Evolutionary conservation across 2,329 filamentous ascomycete species (phyloP), one percentile per base, ranked within the genome.

Genomic region (Trichoderma sp.): DNA sequence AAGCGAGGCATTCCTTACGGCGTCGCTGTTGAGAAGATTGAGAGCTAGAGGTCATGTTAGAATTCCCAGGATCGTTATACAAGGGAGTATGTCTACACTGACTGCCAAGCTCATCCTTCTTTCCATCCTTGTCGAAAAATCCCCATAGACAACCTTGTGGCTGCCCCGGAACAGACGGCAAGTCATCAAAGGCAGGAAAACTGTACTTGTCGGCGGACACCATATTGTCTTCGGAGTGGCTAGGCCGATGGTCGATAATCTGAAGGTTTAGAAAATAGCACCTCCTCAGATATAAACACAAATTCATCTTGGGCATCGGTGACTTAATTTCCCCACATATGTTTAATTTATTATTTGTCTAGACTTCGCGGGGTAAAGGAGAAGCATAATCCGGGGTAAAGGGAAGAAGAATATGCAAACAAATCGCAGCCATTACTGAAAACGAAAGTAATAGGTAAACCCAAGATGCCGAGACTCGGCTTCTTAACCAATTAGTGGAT

Each of bases 91-190:
- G 29, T 19, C 27, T 34, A 54, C 0, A 4, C 57, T 45, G n/a
- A 59, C 57, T 59, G n/a, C 57, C 57, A 7, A 59, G 37, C 37
- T 59, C 57, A 45, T 59, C 57, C 37, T 59, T 45, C 4, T 45
- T 27, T 27, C 25, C 25, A 13, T 39, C 57, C 27, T 39, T 39
- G 17, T 59, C 57, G 2, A 59, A 59, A 13, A 59, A 42, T 8
- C 57, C 37, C 57, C 57, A 59, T 4, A 59, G 17, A 45, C 37
- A 15, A 10, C 37, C 57, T 22, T 59, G 57, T 15, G 57, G 57
- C 6, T 59, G 57, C 8, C 57, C 57, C 57, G 57, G 57, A 29
- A 59, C 57, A 19, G 57, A 22, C 57, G 57, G 57, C 37, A 59
- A 8, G 7, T 32, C 35, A 29, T 59, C 57, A 39, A 59, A 45